Base-by-base conservation (phyloP, 805 yeast species). In the Lipomyces oligophaga region DNA sequence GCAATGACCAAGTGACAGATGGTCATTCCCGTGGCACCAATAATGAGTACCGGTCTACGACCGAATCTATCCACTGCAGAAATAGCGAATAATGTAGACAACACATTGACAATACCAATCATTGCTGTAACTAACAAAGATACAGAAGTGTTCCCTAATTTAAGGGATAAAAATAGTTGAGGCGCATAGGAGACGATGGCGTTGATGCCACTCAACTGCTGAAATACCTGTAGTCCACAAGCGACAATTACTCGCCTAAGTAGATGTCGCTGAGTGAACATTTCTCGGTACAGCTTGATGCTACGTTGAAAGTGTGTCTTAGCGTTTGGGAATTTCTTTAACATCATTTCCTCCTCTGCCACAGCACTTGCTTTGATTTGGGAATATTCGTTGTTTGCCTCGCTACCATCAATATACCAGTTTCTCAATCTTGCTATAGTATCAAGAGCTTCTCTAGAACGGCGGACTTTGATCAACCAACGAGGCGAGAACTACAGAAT, bases 21-120 rank as follows among this genome's bases (percentile, higher is more conserved):
- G 57, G 76, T 69, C 85, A 81, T 81, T 50, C 79, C 77, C 27
- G 73, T 65, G 27, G 85, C 79, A 52, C 89, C 90, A 49, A 65
- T 64, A 49, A 82, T 62, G 66, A 83, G 68, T 36, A 79, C 65
- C 41, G 74, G 67, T 65, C 87, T 75, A 65, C 90, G 78, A 57
- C 94, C 94, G 58, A 77, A 62, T 31, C 65, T 64, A 60, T 81
- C 87, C 60, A 81, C 67, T 19, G 72, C 62, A 21, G 66, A 62
- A 54, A 79, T 75, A 31, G 82, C 81, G 27, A 83, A 73, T 38
- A 79, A 65, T 20, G 83, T 79, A 45, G 74, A 67, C 36, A 64
- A 61, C 42, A 72, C 70, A 60, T 77, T 74, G 34, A 75, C 74
- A 31, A 76, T 66, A 52, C 74, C 74, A 47, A 69, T 64, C 44